Base-by-base conservation (phyloP, 1,139 yeast genomes). In the Candida glucosophila region DNA sequence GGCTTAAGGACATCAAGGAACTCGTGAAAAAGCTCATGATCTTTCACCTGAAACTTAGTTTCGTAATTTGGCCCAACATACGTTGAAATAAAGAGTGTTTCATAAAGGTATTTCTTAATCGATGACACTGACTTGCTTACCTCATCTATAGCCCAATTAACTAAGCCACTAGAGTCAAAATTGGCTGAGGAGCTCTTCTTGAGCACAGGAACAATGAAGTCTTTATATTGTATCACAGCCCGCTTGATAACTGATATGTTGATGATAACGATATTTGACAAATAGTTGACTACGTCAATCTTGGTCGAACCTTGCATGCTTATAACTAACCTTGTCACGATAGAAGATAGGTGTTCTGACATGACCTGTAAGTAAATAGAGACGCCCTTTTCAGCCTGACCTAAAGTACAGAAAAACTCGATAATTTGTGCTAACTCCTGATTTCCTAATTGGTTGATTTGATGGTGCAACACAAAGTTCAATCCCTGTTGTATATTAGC, bases 111-210 rank as follows among this genome's bases (percentile, higher is more conserved):
- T 32, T 80, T 71, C 25, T 76, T 72, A 39, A 85, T 67, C 13
- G 75, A 55, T 11, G 55, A 55, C 18, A 76, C 73, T 40, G 80
- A 77, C 28, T 61, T 60, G 27, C 73, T 69, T 18, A 82, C 73
- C 44, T 79, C 83, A 2, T 66, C 68, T 29, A 72, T 68, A 22
- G 82, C 74, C 95, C 95, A 85, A 34, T 59, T 58, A 27, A 63
- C 56, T 31, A 64, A 52, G 5, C 67, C 67, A 43, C 65, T 55
- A 1, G 67, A 58, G 35, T 63, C 67, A 10, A 57, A 58, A 8
- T 38, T 40, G 2, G 44, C 49, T 11, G 48, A 43, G 27, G 39
- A 43, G 25, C 49, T 49, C 22, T 55, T 44, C 29, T 46, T 48
- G 22, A 62, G 36, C 4, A 62, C 44, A 0, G 62, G 61, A 12